These are phyloP conservation scores for Piper betle DNA, from an alignment of 164 flowering plant genomes.

Conservation along the genomic window DNA sequence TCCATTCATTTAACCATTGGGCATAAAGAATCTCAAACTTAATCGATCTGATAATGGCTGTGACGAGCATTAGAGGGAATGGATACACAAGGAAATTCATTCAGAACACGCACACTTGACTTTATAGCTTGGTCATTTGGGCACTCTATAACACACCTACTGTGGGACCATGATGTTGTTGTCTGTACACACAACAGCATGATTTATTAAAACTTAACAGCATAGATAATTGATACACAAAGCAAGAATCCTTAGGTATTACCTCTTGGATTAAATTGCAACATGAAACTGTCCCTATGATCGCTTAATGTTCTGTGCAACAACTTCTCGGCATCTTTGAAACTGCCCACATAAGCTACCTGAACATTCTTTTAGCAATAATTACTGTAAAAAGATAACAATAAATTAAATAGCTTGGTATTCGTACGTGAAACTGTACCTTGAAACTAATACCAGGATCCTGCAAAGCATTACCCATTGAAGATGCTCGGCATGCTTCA, in stretches of 20 bases:
- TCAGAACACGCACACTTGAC: slow-evolving; percentile 47
- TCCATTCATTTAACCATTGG: slow-evolving; percentile 84
- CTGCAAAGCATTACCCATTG: slow-evolving; percentile 29
- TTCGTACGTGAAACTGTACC: slow-evolving; percentile 24
- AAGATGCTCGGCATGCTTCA: slow-evolving; percentile 67
- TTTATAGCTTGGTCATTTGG: slow-evolving; percentile 53
- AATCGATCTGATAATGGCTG: slow-evolving; percentile 69
- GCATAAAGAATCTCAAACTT: slow-evolving; percentile 8
- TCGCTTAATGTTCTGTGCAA: slow-evolving; percentile 60
- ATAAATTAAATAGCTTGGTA: background rate
- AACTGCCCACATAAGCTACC: slow-evolving; percentile 72
- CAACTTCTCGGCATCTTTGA: slow-evolving; percentile 69
- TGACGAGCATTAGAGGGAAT: slow-evolving; percentile 92
- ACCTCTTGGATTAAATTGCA: no score
- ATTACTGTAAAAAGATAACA: background rate
- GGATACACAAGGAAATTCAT: slow-evolving; percentile 80
- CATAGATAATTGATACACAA: background rate
- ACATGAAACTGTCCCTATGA: slow-evolving; percentile 29
- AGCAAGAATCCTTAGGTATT: background rate
- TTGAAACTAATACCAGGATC: slow-evolving; percentile 39
- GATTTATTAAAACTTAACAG: background rate
- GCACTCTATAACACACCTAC: slow-evolving; percentile 72
- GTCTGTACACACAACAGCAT: slow-evolving; percentile 27
- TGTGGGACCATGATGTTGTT: slow-evolving; percentile 65
- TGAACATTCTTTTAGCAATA: slow-evolving; percentile 4